Percentiles rank a stretch among this genome's conserved stretches.
phyloP scores from a whole-genome alignment of 306 rosid genomes.

The Hylodesmum podocarpum region DNA sequence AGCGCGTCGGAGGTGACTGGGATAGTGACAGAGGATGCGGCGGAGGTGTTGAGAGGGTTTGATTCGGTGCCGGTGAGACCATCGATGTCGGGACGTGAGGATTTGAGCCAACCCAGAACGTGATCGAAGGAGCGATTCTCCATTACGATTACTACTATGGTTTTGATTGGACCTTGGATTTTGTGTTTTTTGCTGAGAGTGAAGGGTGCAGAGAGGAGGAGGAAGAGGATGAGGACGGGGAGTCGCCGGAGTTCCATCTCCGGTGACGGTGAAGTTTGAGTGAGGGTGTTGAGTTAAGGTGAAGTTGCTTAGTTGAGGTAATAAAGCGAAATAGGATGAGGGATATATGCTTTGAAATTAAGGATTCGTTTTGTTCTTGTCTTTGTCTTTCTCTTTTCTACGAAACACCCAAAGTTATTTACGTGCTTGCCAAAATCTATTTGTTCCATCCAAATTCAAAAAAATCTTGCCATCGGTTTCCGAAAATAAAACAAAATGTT shows the following conservation, averaged over 20 bases:
- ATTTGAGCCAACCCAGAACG: conserved; percentile 77
- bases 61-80: conserved; percentile 73
- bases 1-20: conserved; percentile 59
- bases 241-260: conserved; percentile 61
- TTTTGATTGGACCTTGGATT: conserved; percentile 76
- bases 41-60: conserved; percentile 46
- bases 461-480: no score
- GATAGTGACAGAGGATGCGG: conserved; percentile 44
- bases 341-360: not conserved
- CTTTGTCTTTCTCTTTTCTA: not conserved
- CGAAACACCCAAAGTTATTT: not conserved
- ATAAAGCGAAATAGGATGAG: not conserved
- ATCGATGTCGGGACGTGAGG: conserved; percentile 75
- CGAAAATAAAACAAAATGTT: no score
- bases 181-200: conserved; percentile 42
- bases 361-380: not conserved
- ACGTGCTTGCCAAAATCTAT: not conserved
- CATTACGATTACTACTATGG: conserved; percentile 79
- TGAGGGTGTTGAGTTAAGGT: no score
- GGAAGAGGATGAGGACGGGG: conserved; percentile 37
- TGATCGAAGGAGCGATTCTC: conserved; percentile 98
- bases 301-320: not conserved
- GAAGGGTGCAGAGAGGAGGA: conserved; percentile 41
- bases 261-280: not conserved
- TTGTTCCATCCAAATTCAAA: not conserved